These are phyloP conservation scores for Lipomyces spencermartinsiae DNA, from an alignment of 805 yeast species.

Conservation along the genomic window DNA sequence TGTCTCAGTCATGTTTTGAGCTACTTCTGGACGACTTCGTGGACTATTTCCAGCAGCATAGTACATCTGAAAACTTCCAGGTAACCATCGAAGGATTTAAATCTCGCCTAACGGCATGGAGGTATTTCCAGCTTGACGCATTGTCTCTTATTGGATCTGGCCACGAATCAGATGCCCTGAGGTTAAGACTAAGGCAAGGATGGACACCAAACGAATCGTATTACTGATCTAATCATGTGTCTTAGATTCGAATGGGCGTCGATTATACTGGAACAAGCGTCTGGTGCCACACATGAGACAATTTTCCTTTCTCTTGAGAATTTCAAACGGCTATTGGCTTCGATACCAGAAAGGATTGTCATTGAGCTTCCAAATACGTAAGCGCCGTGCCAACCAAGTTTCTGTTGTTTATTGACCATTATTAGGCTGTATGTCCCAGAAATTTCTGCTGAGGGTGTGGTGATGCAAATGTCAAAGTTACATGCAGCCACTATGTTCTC, in stretches of 20 bases:
- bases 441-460: conserved; percentile 57
- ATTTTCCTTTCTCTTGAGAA: conserved; percentile 41
- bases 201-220: not conserved
- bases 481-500: conserved; percentile 73
- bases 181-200: conserved; percentile 1
- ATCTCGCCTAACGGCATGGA: conserved; percentile 20
- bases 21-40: conserved; percentile 36
- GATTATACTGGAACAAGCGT: conserved; percentile 53
- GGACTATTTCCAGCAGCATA: conserved; percentile 20
- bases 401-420: not conserved
- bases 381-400: not conserved
- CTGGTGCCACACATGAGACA: conserved; percentile 48
- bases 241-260: conserved; percentile 57
- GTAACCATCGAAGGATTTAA: conserved; percentile 2
- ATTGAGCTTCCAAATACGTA: conserved; percentile 23
- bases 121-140: conserved; percentile 12
- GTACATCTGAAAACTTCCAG: conserved; percentile 8
- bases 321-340: conserved; percentile 25
- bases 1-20: conserved; percentile 37
- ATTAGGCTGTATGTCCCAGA: conserved; percentile 57
- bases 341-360: not conserved
- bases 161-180: not conserved
- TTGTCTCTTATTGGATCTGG: conserved; percentile 6
- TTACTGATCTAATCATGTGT: not conserved
- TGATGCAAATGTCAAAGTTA: conserved; percentile 70